phyloP scores from a whole-genome alignment of 352 stramenopile species.

The Phytophthora sp. region DNA sequence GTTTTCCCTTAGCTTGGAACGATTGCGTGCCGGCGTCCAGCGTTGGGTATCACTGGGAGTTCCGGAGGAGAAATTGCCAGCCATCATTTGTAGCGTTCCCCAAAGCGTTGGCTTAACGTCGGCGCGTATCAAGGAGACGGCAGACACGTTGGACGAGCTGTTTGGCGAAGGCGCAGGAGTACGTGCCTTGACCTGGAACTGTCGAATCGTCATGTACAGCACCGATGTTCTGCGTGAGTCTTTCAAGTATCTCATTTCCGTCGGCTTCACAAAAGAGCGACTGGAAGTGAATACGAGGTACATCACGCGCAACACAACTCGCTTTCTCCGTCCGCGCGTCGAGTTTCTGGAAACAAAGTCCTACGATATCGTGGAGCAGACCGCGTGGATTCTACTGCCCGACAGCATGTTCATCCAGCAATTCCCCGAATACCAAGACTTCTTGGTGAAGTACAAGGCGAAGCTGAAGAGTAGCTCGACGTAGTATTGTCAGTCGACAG shows the following conservation, averaged over 20 bases:
- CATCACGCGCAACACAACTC: slow-evolving; percentile 45
- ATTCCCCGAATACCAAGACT: slow-evolving; percentile 33
- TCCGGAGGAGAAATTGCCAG: slow-evolving; percentile 31
- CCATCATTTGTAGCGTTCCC: slow-evolving; percentile 36
- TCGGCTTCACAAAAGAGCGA: slow-evolving; percentile 32
- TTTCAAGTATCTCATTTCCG: slow-evolving; percentile 37
- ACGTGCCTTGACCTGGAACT: slow-evolving; percentile 16
- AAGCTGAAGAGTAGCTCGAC: neutral
- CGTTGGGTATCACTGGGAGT: slow-evolving; percentile 33
- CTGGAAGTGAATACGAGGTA: slow-evolving; percentile 26
- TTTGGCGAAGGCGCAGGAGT: slow-evolving; percentile 30
- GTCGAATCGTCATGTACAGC: slow-evolving; percentile 54
- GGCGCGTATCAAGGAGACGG: slow-evolving; percentile 38
- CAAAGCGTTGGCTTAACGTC: slow-evolving; percentile 37
- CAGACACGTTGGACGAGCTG: slow-evolving; percentile 37
- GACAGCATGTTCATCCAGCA: slow-evolving; percentile 28
- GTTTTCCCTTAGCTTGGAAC: slow-evolving; percentile 38
- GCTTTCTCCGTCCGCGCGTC: slow-evolving; percentile 44
- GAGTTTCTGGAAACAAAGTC: slow-evolving; percentile 31
- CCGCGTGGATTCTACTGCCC: slow-evolving; percentile 37
- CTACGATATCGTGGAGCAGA: slow-evolving; percentile 3
- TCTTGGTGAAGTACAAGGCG: slow-evolving; percentile 7
- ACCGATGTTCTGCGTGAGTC: slow-evolving; percentile 29
- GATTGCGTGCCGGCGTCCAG: slow-evolving; percentile 33
- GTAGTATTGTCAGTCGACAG: too few species aligned